Conservation (phyloP, 1,284 basidiomycete genomes). For the Schizopora paradoxa region DNA sequence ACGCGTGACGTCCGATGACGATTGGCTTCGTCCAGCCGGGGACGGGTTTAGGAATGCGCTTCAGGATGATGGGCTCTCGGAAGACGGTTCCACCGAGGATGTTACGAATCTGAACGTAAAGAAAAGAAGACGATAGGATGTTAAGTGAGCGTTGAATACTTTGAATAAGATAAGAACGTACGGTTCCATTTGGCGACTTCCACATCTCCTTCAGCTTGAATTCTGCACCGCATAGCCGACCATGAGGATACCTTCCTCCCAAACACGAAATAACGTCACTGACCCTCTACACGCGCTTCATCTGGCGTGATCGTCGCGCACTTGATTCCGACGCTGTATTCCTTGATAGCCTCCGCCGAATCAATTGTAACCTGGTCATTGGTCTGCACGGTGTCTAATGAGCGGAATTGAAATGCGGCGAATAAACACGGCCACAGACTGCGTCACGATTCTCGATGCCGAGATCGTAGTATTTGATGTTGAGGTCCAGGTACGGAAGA, state of each 20-base stretch:
- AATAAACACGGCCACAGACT: slow-evolving; percentile 39
- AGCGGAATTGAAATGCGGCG: neutral
- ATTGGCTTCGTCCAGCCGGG: slow-evolving; percentile 98
- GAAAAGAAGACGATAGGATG: slow-evolving; percentile 2
- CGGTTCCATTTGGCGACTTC: slow-evolving; percentile 92
- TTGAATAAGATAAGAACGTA: slow-evolving; percentile 33
- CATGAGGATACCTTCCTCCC: neutral
- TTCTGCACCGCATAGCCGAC: slow-evolving; percentile 39
- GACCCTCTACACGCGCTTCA: slow-evolving; percentile 79
- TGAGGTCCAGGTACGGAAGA: slow-evolving; percentile 88
- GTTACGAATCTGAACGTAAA: slow-evolving; percentile 74
- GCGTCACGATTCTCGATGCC: slow-evolving; percentile 90
- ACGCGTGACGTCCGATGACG: slow-evolving; percentile 94
- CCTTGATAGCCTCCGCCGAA: slow-evolving; percentile 86
- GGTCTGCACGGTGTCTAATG: slow-evolving; percentile 49
- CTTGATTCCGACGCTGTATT: slow-evolving; percentile 90
- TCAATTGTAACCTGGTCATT: slow-evolving; percentile 93
- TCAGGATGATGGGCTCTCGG: slow-evolving; percentile 94
- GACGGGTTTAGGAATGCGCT: slow-evolving; percentile 87
- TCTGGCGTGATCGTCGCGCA: slow-evolving; percentile 99
- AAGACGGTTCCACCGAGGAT: slow-evolving; percentile 98
- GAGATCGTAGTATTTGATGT: slow-evolving; percentile 98
- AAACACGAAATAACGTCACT: neutral
- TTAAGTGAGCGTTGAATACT: slow-evolving; percentile 12
- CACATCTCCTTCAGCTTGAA: slow-evolving; percentile 99